Evolutionary conservation across 441 rosid genomes (phyloP).

Genomic region (Gossypium aridum): DNA sequence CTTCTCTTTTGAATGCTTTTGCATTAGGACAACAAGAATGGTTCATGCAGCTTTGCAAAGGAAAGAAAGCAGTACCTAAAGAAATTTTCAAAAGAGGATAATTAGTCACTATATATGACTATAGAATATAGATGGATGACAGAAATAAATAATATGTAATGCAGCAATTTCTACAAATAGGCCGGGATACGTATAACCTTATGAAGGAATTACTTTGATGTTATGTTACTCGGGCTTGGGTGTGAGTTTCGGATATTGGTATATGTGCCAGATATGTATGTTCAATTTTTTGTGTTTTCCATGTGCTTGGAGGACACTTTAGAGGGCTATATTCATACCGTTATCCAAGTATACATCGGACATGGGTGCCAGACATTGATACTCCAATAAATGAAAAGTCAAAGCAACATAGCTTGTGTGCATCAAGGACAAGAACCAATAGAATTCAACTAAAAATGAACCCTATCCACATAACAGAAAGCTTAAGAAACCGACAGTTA

Average conservation of each 20-base stretch:
- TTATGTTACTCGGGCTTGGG: neutral
- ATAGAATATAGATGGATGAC: neutral
- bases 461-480: neutral
- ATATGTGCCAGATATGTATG: neutral
- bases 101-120: neutral
- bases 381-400: neutral
- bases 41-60: constrained; percentile 88
- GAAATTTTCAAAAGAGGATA: neutral
- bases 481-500: neutral
- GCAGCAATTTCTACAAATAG: neutral
- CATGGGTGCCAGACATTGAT: neutral
- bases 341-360: neutral
- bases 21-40: constrained; percentile 86
- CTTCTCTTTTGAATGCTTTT: constrained; percentile 87
- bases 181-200: neutral
- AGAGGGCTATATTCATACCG: neutral
- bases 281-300: neutral
- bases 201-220: neutral
- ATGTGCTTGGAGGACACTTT: neutral
- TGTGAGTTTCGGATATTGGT: neutral
- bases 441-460: neutral
- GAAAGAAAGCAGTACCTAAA: constrained; percentile 81
- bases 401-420: neutral
- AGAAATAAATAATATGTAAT: neutral
- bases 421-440: neutral